Conservation (phyloP, 768 basidiomycete species). For the Lyophyllum decastes region DNA sequence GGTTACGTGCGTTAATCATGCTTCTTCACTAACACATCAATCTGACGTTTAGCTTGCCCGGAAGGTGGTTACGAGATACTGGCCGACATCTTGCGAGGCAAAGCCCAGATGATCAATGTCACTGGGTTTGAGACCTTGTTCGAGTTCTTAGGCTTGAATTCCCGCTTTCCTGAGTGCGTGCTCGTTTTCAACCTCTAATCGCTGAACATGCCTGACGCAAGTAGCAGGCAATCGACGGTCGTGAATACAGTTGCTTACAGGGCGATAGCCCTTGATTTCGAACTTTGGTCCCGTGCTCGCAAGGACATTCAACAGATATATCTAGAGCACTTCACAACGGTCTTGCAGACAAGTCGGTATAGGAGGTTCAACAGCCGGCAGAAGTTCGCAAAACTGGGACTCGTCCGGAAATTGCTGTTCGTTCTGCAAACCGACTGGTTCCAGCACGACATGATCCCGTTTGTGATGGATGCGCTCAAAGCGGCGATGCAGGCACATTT, state of each 20-base stretch:
- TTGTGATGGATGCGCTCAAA: slow-evolving; percentile 61
- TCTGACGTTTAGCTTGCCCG: not conserved
- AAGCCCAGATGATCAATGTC: slow-evolving; percentile 75
- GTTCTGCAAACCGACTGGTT: slow-evolving; percentile 83
- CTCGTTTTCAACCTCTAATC: not conserved
- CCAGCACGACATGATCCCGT: slow-evolving; percentile 46
- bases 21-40: not conserved
- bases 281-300: slow-evolving; percentile 79
- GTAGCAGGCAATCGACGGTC: slow-evolving; percentile 72
- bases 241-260: slow-evolving; percentile 82
- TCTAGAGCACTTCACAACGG: slow-evolving; percentile 78
- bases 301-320: slow-evolving; percentile 77
- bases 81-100: slow-evolving; percentile 68
- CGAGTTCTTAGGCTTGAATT: slow-evolving; percentile 84
- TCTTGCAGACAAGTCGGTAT: slow-evolving; percentile 73
- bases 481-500: slow-evolving; percentile 67
- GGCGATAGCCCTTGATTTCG: slow-evolving; percentile 85
- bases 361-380: slow-evolving; percentile 77
- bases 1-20: slow-evolving; percentile 59
- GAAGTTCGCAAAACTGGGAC: slow-evolving; percentile 66
- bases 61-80: slow-evolving; percentile 89
- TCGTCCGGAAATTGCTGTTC: slow-evolving; percentile 79
- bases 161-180: slow-evolving; percentile 76
- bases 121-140: slow-evolving; percentile 83
- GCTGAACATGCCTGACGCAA: not conserved